These are phyloP conservation scores for Borealophlyctis nickersoniae DNA, from an alignment of 192 early-diverging fungal species.

Conservation along the genomic window DNA sequence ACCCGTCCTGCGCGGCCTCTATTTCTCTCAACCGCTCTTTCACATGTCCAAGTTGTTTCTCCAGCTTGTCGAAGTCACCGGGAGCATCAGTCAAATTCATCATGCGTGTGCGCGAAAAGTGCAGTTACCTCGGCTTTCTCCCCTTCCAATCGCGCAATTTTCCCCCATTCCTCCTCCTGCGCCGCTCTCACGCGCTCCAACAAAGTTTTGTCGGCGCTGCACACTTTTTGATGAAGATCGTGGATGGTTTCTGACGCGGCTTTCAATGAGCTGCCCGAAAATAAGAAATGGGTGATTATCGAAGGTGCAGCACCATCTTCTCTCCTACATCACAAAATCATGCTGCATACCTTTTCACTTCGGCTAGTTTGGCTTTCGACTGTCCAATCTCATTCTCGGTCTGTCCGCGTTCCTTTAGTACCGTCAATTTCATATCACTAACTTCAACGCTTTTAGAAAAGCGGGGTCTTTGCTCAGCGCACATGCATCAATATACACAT, in stretches of 20 bases:
- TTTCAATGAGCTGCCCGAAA: slow-evolving; percentile 21
- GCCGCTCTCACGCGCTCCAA: slow-evolving; percentile 36
- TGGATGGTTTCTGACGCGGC: slow-evolving; percentile 21
- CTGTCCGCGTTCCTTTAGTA: slow-evolving; percentile 29
- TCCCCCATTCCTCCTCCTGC: slow-evolving; percentile 45
- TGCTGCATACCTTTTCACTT: slow-evolving; percentile 30
- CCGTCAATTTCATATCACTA: slow-evolving; percentile 29
- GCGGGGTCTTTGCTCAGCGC: background rate
- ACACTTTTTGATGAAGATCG: slow-evolving; percentile 26
- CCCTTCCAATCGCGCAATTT: slow-evolving; percentile 27
- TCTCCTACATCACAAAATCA: background rate
- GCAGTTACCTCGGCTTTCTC: slow-evolving; percentile 33
- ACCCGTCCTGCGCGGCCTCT: slow-evolving; percentile 9
- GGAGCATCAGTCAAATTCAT: slow-evolving; percentile 1
- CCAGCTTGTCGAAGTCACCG: slow-evolving; percentile 15
- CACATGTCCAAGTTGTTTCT: slow-evolving; percentile 21
- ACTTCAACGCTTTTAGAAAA: slow-evolving; percentile 22
- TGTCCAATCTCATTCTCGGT: slow-evolving; percentile 27
- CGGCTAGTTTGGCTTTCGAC: slow-evolving; percentile 29
- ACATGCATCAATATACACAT: background rate
- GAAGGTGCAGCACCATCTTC: too few species aligned
- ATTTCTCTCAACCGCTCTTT: slow-evolving; percentile 19
- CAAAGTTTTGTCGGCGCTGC: slow-evolving; percentile 31
- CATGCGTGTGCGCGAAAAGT: background rate
- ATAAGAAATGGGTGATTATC: background rate